These are phyloP conservation scores for Eucalyptus curtisii DNA, from an alignment of 345 rosid species.

Conservation along the genomic window DNA sequence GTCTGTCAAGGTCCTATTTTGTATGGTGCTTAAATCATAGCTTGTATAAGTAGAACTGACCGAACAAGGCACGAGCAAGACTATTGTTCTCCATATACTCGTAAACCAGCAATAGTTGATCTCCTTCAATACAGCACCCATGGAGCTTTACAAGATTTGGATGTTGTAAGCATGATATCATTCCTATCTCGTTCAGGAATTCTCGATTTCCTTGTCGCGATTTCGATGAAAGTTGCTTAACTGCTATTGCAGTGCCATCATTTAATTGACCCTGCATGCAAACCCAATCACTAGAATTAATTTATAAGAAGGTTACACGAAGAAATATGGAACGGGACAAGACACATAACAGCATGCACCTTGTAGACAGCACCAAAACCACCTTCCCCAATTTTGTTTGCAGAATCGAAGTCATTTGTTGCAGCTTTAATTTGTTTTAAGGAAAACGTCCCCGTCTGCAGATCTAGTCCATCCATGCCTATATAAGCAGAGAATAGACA, in stretches of 20 bases:
- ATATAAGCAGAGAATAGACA: background rate
- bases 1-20: background rate
- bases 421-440: conserved; percentile 29
- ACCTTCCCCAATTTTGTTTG: conserved; percentile 36
- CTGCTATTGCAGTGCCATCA: conserved; percentile 54
- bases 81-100: conserved; percentile 67
- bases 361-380: conserved; percentile 42
- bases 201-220: conserved; percentile 70
- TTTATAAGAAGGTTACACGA: no score
- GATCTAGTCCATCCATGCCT: conserved; percentile 5
- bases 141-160: conserved; percentile 62
- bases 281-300: background rate
- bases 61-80: conserved; percentile 40
- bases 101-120: conserved; percentile 44
- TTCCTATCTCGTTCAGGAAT: conserved; percentile 56
- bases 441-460: conserved; percentile 23
- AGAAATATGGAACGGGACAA: background rate
- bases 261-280: conserved; percentile 16
- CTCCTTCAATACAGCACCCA: conserved; percentile 57
- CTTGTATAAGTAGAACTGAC: conserved; percentile 14
- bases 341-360: background rate
- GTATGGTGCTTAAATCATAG: background rate
- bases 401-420: conserved; percentile 15
- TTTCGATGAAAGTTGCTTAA: conserved; percentile 64
- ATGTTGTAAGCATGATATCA: conserved; percentile 61